phyloP scores from a whole-genome alignment of 345 rosid species.

The Lepidium didymum region DNA sequence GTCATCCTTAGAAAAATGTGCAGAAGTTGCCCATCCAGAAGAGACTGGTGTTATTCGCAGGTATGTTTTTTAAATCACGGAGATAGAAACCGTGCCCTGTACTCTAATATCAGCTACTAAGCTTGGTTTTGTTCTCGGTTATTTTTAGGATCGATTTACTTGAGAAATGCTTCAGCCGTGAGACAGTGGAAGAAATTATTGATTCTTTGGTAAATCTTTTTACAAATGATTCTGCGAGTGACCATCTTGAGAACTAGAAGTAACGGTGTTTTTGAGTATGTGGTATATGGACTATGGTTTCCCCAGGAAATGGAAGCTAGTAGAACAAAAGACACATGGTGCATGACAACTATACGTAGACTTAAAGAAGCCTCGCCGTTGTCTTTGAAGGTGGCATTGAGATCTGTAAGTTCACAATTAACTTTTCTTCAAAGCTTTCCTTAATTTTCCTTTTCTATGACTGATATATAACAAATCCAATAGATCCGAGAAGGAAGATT shows the following conservation, averaged over 20 bases:
- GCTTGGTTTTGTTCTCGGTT: neutral
- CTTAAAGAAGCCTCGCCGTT: constrained; percentile 78
- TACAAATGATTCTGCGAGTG: neutral
- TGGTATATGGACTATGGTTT: neutral
- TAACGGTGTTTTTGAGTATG: neutral
- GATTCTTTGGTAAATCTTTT: constrained; percentile 58
- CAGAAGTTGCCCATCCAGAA: constrained; percentile 59
- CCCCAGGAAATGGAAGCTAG: constrained; percentile 55
- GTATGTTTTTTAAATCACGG: constrained; percentile 32
- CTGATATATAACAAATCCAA: constrained; percentile 6
- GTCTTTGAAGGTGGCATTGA: constrained; percentile 84
- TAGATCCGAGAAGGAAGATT: constrained; percentile 80
- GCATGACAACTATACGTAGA: constrained; percentile 49
- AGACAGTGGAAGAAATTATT: constrained; percentile 82
- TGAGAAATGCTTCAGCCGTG: constrained; percentile 73
- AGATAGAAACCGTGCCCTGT: neutral
- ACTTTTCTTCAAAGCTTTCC: neutral
- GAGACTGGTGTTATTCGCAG: constrained; percentile 61
- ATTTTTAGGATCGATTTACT: constrained; percentile 52
- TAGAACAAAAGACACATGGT: constrained; percentile 60
- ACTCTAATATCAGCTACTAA: constrained; percentile 3
- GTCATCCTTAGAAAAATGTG: constrained; percentile 49
- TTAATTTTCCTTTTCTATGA: neutral
- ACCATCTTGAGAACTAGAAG: constrained; percentile 1
- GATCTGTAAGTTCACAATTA: constrained; percentile 60